Conservation (phyloP, 2,329 filamentous ascomycete genomes). For the Zalaria sp. region DNA sequence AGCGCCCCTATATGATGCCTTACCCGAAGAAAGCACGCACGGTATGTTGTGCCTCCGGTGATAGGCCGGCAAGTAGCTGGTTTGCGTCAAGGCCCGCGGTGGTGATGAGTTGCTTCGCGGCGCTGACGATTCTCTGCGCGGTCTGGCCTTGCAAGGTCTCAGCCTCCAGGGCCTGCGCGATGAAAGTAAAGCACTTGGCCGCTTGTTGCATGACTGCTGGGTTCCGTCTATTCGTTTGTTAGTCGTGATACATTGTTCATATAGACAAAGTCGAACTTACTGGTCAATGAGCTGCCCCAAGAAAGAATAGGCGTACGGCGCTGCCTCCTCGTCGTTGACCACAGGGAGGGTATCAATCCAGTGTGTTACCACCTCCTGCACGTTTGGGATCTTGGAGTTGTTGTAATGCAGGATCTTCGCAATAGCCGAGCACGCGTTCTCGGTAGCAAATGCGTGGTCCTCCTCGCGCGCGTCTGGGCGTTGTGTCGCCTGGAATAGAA, state of each 20-base stretch:
- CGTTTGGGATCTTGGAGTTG: constrained; percentile 57
- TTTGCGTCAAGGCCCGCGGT: constrained; percentile 61
- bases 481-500: constrained; percentile 72
- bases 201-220: constrained; percentile 65
- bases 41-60: constrained; percentile 63
- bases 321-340: constrained; percentile 90
- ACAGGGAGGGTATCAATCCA: constrained; percentile 90
- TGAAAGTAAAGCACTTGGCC: constrained; percentile 67
- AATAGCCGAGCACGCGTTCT: constrained; percentile 92
- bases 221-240: constrained; percentile 51
- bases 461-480: constrained; percentile 72
- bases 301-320: constrained; percentile 90
- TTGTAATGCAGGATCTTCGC: constrained; percentile 96
- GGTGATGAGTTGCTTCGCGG: constrained; percentile 65
- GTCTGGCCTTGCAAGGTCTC: constrained; percentile 80
- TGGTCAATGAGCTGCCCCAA: constrained; percentile 82
- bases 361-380: constrained; percentile 60
- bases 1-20: background rate
- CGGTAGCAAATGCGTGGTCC: constrained; percentile 91
- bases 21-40: constrained; percentile 23
- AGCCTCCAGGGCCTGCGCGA: constrained; percentile 79
- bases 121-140: constrained; percentile 58
- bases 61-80: constrained; percentile 60
- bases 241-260: constrained; percentile 4
- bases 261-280: constrained; percentile 43